Evolutionary conservation across 1,284 basidiomycete genomes (phyloP).

Genomic region (Lentinula novae-zelandiae): DNA sequence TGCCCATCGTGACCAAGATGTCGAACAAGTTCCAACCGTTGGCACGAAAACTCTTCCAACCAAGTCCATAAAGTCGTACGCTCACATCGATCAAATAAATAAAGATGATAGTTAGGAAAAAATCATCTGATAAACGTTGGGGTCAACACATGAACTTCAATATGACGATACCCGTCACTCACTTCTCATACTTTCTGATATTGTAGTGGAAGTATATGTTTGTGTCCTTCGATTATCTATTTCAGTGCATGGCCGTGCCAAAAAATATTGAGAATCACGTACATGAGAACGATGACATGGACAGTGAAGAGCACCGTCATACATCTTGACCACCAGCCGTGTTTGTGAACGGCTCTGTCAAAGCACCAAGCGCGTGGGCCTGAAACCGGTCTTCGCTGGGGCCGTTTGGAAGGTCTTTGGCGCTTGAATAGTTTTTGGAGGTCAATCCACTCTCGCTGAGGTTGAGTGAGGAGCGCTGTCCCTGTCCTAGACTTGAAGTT

Average conservation of each 20-base stretch:
- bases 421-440: slow-evolving; percentile 85
- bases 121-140: slow-evolving; percentile 49
- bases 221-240: slow-evolving; percentile 61
- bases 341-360: slow-evolving; percentile 85
- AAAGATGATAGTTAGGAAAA: slow-evolving; percentile 75
- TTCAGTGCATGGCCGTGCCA: not conserved
- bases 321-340: slow-evolving; percentile 88
- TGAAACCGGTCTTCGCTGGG: slow-evolving; percentile 55
- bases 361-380: slow-evolving; percentile 84
- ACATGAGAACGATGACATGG: slow-evolving; percentile 90
- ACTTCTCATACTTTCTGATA: slow-evolving; percentile 70
- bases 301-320: slow-evolving; percentile 83
- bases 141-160: not conserved
- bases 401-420: slow-evolving; percentile 84
- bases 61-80: slow-evolving; percentile 81
- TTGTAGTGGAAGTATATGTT: slow-evolving; percentile 57
- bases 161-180: slow-evolving; percentile 21
- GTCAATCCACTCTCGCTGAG: slow-evolving; percentile 97
- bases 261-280: slow-evolving; percentile 25
- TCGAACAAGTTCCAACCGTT: slow-evolving; percentile 97
- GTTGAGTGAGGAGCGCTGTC: slow-evolving; percentile 76
- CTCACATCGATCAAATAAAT: slow-evolving; percentile 79
- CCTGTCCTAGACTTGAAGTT: slow-evolving; percentile 90
- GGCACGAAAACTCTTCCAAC: slow-evolving; percentile 78
- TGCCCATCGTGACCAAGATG: slow-evolving; percentile 77